Percentiles rank a stretch among this genome's conserved stretches.
phyloP scores from a whole-genome alignment of 2,329 filamentous ascomycete genomes.

The Ophiognomonia clavigignenti-juglandacearum region DNA sequence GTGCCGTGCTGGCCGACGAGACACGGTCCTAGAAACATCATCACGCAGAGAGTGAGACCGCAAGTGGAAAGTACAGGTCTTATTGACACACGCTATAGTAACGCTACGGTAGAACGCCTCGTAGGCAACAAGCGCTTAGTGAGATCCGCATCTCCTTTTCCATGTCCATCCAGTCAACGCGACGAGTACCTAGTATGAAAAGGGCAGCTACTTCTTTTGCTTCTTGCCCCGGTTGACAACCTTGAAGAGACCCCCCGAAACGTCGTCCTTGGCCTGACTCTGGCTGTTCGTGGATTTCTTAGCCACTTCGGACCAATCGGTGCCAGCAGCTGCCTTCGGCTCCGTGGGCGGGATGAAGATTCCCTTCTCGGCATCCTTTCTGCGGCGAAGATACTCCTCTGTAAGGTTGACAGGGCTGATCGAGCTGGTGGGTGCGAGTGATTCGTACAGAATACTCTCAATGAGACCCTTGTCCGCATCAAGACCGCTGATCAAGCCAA shows the following conservation, averaged over 20 bases:
- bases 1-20: too few species aligned
- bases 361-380: conserved; percentile 89
- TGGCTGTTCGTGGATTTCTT: conserved; percentile 72
- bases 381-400: conserved; percentile 88
- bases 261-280: conserved; percentile 31
- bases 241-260: conserved; percentile 64
- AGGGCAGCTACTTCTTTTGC: conserved; percentile 77
- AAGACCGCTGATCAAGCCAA: conserved; percentile 68
- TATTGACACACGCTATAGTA: too few species aligned
- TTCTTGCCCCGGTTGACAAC: conserved; percentile 88
- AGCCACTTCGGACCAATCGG: conserved; percentile 90
- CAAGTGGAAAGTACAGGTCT: too few species aligned
- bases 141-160: too few species aligned
- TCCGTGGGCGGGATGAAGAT: conserved; percentile 60
- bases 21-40: too few species aligned
- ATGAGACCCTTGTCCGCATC: conserved; percentile 10
- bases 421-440: conserved; percentile 79
- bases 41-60: too few species aligned
- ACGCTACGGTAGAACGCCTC: too few species aligned
- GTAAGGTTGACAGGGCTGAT: conserved; percentile 92
- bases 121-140: too few species aligned
- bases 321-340: conserved; percentile 36
- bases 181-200: too few species aligned
- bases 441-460: conserved; percentile 77
- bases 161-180: too few species aligned